These are phyloP conservation scores for Smallanthus sonchifolius DNA, from an alignment of 129 eudicot species.

Conservation along the genomic window DNA sequence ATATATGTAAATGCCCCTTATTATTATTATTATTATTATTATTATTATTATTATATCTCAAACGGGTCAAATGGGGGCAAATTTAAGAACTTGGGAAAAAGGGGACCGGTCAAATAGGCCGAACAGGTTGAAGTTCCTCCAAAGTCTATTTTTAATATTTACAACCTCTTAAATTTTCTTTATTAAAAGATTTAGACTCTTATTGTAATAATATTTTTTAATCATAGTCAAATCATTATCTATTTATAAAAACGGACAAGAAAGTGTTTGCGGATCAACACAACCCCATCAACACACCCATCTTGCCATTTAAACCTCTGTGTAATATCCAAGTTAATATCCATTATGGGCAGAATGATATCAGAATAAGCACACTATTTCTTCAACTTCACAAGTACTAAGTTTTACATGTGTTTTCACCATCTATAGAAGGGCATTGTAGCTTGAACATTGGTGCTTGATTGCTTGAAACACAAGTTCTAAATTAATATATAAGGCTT, in stretches of 20 bases:
- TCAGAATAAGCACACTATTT: not conserved
- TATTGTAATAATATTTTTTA: not conserved
- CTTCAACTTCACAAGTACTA: not conserved
- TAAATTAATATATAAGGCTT: not conserved
- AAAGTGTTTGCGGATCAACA: not conserved
- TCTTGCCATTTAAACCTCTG: not conserved
- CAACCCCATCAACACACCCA: not conserved
- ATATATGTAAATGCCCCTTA: no score
- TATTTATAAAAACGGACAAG: not conserved
- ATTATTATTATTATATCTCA: not conserved
- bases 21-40: not conserved
- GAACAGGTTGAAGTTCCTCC: not conserved
- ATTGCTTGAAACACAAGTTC: conserved; percentile 1
- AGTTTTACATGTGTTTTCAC: not conserved
- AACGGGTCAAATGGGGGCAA: not conserved
- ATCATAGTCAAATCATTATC: not conserved
- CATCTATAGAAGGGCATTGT: not conserved
- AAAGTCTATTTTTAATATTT: not conserved
- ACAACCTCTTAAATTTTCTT: not conserved
- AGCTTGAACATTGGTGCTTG: not conserved
- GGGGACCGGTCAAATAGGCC: not conserved
- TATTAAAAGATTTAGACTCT: not conserved
- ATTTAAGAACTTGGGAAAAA: not conserved
- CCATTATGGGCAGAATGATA: not conserved
- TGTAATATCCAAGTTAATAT: not conserved